Percentiles rank a stretch among this genome's conserved stretches.
Evolutionary conservation across 2,329 filamentous ascomycete genomes (phyloP).

Genomic region (Monilinia vaccinii-corymbosi): DNA sequence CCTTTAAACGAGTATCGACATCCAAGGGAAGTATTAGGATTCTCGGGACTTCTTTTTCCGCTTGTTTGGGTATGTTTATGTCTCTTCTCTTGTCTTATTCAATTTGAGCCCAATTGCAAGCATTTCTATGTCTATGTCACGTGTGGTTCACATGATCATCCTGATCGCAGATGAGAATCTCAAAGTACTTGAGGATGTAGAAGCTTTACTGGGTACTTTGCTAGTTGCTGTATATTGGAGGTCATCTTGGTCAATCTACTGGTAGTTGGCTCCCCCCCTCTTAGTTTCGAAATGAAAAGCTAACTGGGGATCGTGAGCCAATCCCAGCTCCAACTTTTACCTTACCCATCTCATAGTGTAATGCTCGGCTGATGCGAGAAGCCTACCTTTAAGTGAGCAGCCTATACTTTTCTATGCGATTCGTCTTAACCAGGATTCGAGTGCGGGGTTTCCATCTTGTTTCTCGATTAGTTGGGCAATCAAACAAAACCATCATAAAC

Average conservation of each 20-base stretch:
- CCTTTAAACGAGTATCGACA: slow-evolving; percentile 37
- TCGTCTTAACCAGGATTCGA: background rate
- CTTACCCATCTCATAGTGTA: background rate
- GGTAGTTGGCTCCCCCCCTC: background rate
- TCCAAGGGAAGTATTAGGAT: slow-evolving; percentile 30
- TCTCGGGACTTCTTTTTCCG: slow-evolving; percentile 33
- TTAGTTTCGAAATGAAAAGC: background rate
- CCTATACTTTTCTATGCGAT: background rate
- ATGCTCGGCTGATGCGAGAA: background rate
- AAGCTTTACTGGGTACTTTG: background rate
- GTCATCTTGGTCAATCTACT: background rate
- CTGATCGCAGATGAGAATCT: background rate
- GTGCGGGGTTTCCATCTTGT: background rate
- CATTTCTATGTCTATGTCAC: background rate
- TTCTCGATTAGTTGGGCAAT: background rate
- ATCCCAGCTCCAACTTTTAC: background rate
- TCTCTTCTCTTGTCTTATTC: background rate
- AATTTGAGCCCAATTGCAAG: background rate
- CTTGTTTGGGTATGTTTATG: slow-evolving; percentile 14
- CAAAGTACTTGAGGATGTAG: background rate
- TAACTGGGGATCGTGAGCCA: background rate
- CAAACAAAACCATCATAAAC: background rate
- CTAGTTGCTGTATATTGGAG: background rate
- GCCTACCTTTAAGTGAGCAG: background rate
- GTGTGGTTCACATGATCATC: background rate